A percentile compares a stretch with the other conserved stretches of the same genome.
phyloP scores from a whole-genome alignment of 225 moss, liverwort and hornwort genomes.

The Marchantia paleacea region DNA sequence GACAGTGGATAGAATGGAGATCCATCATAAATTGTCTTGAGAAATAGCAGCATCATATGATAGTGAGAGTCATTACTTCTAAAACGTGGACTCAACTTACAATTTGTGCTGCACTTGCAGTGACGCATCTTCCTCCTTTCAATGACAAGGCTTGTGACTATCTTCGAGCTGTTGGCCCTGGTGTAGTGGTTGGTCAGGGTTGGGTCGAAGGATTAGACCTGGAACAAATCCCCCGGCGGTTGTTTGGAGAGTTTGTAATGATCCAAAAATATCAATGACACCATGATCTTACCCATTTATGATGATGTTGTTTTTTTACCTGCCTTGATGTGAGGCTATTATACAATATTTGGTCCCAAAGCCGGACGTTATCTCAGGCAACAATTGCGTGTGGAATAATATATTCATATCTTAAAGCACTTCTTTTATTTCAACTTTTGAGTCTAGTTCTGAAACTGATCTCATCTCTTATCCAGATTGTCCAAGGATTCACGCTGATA shows the following conservation, averaged over 20 bases:
- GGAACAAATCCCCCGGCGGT: conserved; percentile 33
- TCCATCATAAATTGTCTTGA: background rate
- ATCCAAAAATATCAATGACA: conserved; percentile 11
- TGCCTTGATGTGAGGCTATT: too few species aligned
- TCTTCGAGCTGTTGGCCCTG: conserved; percentile 84
- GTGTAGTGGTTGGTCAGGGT: conserved; percentile 80
- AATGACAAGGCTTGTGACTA: conserved; percentile 71
- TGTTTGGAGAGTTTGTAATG: conserved; percentile 40
- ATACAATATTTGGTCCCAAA: too few species aligned
- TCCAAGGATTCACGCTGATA: too few species aligned
- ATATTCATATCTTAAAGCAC: too few species aligned
- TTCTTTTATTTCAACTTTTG: too few species aligned
- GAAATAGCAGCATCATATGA: background rate
- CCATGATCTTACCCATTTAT: too few species aligned
- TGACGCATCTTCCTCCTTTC: conserved; percentile 65
- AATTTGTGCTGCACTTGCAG: conserved; percentile 32
- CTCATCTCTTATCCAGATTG: too few species aligned
- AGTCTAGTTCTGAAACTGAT: too few species aligned
- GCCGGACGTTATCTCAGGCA: too few species aligned
- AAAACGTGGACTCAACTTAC: background rate
- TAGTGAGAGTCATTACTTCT: background rate
- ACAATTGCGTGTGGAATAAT: too few species aligned
- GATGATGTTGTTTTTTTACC: too few species aligned
- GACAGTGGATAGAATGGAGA: background rate
- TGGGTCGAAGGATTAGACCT: conserved; percentile 54